These are phyloP conservation scores for Cyberlindnera euphorbiae DNA, from an alignment of 805 yeast species.

Conservation along the genomic window DNA sequence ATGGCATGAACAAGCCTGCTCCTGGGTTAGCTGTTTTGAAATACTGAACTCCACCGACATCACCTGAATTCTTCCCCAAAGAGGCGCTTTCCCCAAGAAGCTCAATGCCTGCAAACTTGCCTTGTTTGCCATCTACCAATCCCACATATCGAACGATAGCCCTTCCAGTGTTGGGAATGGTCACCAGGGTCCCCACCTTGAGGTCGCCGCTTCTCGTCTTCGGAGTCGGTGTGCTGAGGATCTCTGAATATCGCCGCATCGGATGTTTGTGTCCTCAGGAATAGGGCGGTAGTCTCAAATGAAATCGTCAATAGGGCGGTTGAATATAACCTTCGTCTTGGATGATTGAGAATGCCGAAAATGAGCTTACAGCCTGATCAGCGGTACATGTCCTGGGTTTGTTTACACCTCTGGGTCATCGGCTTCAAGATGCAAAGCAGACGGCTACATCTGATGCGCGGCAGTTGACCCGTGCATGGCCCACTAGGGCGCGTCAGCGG, in stretches of 20 bases:
- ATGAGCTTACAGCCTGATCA: too few relatives aligned
- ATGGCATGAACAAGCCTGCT: constrained; percentile 73
- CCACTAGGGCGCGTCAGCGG: too few relatives aligned
- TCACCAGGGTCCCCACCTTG: constrained; percentile 20
- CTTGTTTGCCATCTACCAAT: constrained; percentile 62
- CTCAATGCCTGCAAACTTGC: constrained; percentile 85
- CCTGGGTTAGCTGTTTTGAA: constrained; percentile 59
- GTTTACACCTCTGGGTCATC: too few relatives aligned
- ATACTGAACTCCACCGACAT: constrained; percentile 64
- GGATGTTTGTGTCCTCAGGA: too few relatives aligned
- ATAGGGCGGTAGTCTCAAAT: too few relatives aligned
- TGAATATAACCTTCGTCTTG: too few relatives aligned
- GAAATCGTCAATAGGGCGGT: too few relatives aligned
- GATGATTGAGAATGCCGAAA: too few relatives aligned
- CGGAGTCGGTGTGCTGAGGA: constrained; percentile 24
- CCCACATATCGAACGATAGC: constrained; percentile 75
- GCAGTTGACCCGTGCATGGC: too few relatives aligned
- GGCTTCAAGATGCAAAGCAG: too few relatives aligned
- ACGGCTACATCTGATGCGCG: too few relatives aligned
- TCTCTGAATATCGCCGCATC: constrained; percentile 24
- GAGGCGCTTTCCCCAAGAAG: constrained; percentile 57
- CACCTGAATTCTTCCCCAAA: constrained; percentile 85
- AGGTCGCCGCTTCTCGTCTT: constrained; percentile 10
- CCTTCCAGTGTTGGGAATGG: constrained; percentile 63
- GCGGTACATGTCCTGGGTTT: too few relatives aligned